Evolutionary conservation across 2,329 filamentous ascomycete species (phyloP).

Genomic region (Drechmeria coniospora): DNA sequence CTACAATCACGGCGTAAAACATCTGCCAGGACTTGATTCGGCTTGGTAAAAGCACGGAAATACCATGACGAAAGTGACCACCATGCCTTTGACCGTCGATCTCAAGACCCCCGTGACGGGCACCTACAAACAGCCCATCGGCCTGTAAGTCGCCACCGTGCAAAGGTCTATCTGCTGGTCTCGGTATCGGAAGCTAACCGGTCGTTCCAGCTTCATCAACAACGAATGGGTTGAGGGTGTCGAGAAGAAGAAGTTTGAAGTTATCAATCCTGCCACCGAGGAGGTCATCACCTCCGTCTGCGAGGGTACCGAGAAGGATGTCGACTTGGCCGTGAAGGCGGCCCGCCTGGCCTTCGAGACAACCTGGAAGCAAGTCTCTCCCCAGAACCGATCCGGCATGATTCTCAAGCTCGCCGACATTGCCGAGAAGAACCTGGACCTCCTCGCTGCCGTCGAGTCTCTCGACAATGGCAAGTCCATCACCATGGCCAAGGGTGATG

Average conservation of each 20-base stretch:
- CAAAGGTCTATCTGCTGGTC: neutral
- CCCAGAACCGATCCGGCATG: conserved; percentile 52
- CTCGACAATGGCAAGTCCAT: conserved; percentile 81
- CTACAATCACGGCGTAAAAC: too few species aligned
- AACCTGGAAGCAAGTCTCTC: conserved; percentile 51
- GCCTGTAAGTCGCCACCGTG: conserved; percentile 32
- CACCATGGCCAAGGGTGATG: conserved; percentile 59
- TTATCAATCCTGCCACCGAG: conserved; percentile 77
- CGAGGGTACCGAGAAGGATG: conserved; percentile 80
- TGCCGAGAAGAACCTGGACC: conserved; percentile 60
- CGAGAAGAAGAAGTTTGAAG: conserved; percentile 82
- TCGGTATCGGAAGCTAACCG: neutral
- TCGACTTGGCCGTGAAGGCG: conserved; percentile 64
- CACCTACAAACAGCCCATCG: conserved; percentile 41
- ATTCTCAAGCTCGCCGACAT: conserved; percentile 68
- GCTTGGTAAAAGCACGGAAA: too few species aligned
- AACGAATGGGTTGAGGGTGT: conserved; percentile 69
- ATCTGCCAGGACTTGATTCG: too few species aligned
- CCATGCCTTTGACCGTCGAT: conserved; percentile 37
- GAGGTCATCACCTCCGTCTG: conserved; percentile 69
- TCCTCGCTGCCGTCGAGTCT: conserved; percentile 69
- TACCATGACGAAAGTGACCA: conserved; percentile 4
- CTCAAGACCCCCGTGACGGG: conserved; percentile 55
- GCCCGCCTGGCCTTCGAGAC: conserved; percentile 77
- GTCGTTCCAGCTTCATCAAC: conserved; percentile 60